Percentiles rank a stretch among this genome's conserved stretches.
Conservation (phyloP, 2,329 filamentous ascomycete genomes). For the Claviceps africana region DNA sequence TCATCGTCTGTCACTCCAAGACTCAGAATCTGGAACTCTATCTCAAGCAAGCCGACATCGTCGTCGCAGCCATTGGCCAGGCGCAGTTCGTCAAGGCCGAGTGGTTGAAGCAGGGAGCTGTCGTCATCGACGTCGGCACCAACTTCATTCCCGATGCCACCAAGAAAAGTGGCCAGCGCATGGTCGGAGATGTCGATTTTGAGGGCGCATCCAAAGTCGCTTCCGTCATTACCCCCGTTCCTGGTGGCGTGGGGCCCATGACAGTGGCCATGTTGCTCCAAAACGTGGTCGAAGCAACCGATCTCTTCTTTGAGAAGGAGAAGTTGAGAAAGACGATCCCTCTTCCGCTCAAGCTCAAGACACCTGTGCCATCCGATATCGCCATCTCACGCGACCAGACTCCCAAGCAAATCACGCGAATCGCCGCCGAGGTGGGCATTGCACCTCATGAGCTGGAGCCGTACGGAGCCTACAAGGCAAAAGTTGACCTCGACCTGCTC, state of each 20-base stretch:
- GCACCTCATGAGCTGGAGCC: conserved; percentile 80
- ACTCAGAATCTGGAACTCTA: conserved; percentile 60
- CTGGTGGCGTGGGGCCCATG: conserved; percentile 95
- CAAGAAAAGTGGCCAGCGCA: conserved; percentile 81
- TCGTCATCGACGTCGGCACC: conserved; percentile 95
- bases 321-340: conserved; percentile 68
- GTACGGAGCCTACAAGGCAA: conserved; percentile 90
- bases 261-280: conserved; percentile 96
- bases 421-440: conserved; percentile 82
- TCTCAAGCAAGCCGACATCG: conserved; percentile 72
- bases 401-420: conserved; percentile 77
- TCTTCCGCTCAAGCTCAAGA: conserved; percentile 65
- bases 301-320: conserved; percentile 66
- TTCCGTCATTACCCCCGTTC: conserved; percentile 88
- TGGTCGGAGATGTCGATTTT: conserved; percentile 92
- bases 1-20: conserved; percentile 89
- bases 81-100: conserved; percentile 83
- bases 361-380: conserved; percentile 89
- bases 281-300: conserved; percentile 83
- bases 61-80: conserved; percentile 84
- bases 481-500: conserved; percentile 72
- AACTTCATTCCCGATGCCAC: conserved; percentile 84
- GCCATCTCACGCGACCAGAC: conserved; percentile 77
- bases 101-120: conserved; percentile 87
- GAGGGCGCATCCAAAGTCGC: conserved; percentile 73